phyloP scores from a whole-genome alignment of 1,284 basidiomycete species.

The Moesziomyces sp. region DNA sequence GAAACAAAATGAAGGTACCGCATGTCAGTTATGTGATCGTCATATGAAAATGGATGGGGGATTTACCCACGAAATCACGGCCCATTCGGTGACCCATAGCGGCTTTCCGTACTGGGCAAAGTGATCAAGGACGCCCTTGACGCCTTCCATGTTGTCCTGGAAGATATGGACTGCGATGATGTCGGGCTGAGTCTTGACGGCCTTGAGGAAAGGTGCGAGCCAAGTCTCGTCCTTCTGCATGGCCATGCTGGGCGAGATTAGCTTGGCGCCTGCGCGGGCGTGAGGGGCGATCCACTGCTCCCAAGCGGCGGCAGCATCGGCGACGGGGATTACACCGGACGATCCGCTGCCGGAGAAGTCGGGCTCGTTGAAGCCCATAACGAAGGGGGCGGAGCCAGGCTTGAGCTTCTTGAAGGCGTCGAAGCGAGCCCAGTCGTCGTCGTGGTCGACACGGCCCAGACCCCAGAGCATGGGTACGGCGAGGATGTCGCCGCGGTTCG shows the following conservation, averaged over 20 bases:
- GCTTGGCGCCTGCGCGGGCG: slow-evolving; percentile 43
- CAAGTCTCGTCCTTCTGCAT: slow-evolving; percentile 56
- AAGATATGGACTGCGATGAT: slow-evolving; percentile 61
- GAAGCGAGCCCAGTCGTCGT: slow-evolving; percentile 51
- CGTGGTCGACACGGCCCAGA: slow-evolving; percentile 44
- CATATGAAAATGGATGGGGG: no score
- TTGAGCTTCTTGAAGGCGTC: slow-evolving; percentile 49
- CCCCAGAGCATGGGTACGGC: slow-evolving; percentile 58
- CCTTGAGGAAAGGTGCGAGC: slow-evolving; percentile 45
- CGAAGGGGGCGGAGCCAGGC: slow-evolving; percentile 31
- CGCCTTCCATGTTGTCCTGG: slow-evolving; percentile 52
- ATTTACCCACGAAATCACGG: slow-evolving; percentile 18
- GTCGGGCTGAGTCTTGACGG: slow-evolving; percentile 52
- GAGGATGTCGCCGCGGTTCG: slow-evolving; percentile 27
- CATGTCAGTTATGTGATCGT: no score
- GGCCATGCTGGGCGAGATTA: slow-evolving; percentile 55
- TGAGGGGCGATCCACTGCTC: slow-evolving; percentile 50
- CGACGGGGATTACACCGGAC: slow-evolving; percentile 38
- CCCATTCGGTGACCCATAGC: slow-evolving; percentile 58
- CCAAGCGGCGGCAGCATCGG: slow-evolving; percentile 47
- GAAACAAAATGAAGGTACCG: no score
- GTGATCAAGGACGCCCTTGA: slow-evolving; percentile 52
- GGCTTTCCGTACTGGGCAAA: slow-evolving; percentile 50
- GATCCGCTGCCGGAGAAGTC: slow-evolving; percentile 53
- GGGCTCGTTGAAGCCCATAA: slow-evolving; percentile 56